These are phyloP conservation scores for Talaromyces ruber DNA, from an alignment of 495 filamentous ascomycete species.

Conservation along the genomic window DNA sequence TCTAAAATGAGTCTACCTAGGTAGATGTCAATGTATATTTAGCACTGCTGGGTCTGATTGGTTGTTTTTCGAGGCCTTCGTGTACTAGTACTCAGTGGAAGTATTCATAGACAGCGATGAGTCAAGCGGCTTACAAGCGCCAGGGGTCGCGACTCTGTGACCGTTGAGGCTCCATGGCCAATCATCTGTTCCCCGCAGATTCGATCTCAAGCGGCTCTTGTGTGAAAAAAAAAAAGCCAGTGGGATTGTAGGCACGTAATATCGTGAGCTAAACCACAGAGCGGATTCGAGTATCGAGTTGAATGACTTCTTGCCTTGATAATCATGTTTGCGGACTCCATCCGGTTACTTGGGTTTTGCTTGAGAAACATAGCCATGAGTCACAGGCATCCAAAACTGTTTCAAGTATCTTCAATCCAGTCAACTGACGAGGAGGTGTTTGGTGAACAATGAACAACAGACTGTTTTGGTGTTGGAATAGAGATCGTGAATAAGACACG, in stretches of 20 bases:
- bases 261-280: not conserved
- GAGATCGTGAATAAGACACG: not conserved
- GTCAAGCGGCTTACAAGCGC: conserved; percentile 1
- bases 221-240: not conserved
- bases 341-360: not conserved
- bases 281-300: not conserved
- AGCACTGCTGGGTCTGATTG: not conserved
- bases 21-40: not conserved
- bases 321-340: not conserved
- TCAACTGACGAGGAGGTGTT: not conserved
- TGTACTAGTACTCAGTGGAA: not conserved
- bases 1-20: not conserved
- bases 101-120: not conserved
- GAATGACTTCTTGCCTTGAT: not conserved
- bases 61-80: not conserved
- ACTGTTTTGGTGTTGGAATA: not conserved
- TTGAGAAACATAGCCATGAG: not conserved
- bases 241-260: not conserved
- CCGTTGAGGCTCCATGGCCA: not conserved
- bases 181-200: not conserved
- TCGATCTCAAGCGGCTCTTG: not conserved
- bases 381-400: not conserved
- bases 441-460: not conserved
- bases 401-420: not conserved
- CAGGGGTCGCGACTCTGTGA: not conserved